Base-by-base conservation (phyloP, 306 rosid genomes). In the Vigna radiata region DNA sequence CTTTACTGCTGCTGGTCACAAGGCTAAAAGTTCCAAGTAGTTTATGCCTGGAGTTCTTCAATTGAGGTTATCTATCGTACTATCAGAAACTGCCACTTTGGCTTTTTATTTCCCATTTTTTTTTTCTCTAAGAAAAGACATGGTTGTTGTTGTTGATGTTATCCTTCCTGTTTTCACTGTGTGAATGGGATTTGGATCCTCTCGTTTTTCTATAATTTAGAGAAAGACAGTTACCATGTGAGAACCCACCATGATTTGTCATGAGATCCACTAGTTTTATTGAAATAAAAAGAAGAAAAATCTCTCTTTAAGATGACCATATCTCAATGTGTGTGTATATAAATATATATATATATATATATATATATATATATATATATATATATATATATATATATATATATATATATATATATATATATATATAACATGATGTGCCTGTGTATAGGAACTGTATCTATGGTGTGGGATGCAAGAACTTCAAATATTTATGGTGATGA, bases 401-500 rank as follows among this genome's bases (percentile, higher is more conserved):
- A 5, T 36, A 12, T 39, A 2, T 21, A 1, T 43, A 56, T 43
- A 25, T 46, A 68, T 68, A 13, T 4, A 1, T 46, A 41, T 46
- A 12, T 12, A 0, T 65, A 5, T 36, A 12, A 2, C 23, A 1
- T 33, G 7, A 18, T 66, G 49, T 68, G 43, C 43, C 16, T 68
- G 59, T 48, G 21, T 44, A 49, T 83, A 49, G 54, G 21, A 47
- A 70, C 16, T 67, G 17, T 84, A 41, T 52, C 8, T 77, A 31
- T 59, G 81, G 77, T 46, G 60, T 27, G 72, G 55, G 58, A 37
- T 16, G 41, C 66, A 47, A 56, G 84, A 65, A 60, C 18, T 58
- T 68, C 68, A 47, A 64, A 39, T 17, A 73, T 64, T 13, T 54
- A 27, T 64, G 62, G 81, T 55, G 79, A 64, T 19, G 79, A 61